Evolutionary conservation across 169 alveolate species (phyloP).

Genomic region (Miamiensis avidus): DNA sequence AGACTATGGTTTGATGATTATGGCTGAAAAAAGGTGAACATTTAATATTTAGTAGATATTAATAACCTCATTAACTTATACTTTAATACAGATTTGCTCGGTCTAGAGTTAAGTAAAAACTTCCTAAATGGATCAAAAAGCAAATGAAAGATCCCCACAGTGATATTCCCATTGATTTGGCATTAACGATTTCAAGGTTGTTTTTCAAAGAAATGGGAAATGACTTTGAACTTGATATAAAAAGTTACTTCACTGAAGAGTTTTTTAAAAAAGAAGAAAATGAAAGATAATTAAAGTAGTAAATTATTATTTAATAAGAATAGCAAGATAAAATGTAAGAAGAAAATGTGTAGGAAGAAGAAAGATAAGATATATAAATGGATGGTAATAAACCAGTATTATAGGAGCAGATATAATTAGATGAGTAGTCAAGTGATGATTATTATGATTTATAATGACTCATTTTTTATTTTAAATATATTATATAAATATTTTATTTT

Average conservation of each 20-base stretch:
- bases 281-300: too few relatives aligned
- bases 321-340: neutral
- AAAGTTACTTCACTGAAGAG: conserved; percentile 25
- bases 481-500: too few relatives aligned
- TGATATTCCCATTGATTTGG: conserved; percentile 64
- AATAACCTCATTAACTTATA: neutral
- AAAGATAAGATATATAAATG: neutral
- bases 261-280: neutral
- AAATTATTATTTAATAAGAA: neutral
- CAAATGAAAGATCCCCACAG: conserved; percentile 48
- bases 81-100: conserved; percentile 11
- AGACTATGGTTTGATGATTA: conserved; percentile 94
- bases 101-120: conserved; percentile 33
- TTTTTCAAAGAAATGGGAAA: conserved; percentile 73
- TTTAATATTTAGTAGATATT: conserved; percentile 6
- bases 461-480: too few relatives aligned
- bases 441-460: too few relatives aligned
- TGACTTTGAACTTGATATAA: conserved; percentile 44
- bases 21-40: conserved; percentile 89
- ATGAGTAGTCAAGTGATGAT: too few relatives aligned
- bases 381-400: neutral
- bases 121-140: conserved; percentile 69
- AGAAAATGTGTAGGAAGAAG: neutral
- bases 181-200: conserved; percentile 41
- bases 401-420: too few relatives aligned